phyloP scores from a whole-genome alignment of 2,329 filamentous ascomycete species.

The Colletotrichum musae region DNA sequence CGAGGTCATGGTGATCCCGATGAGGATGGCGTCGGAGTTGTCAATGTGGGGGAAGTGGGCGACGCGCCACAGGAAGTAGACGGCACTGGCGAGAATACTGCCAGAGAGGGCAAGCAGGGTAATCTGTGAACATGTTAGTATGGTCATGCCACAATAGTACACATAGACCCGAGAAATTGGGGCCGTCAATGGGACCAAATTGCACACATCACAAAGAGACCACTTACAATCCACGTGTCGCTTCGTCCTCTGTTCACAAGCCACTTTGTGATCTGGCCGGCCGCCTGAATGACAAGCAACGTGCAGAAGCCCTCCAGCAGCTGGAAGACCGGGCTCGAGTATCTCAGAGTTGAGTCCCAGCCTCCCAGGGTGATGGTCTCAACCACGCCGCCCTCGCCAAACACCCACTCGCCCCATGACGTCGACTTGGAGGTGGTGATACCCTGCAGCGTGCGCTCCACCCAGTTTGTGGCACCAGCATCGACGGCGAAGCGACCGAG shows the following conservation, averaged over 20 bases:
- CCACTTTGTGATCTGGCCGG: slow-evolving; percentile 94
- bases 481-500: slow-evolving; percentile 96
- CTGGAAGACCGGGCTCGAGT: slow-evolving; percentile 95
- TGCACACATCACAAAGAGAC: background rate
- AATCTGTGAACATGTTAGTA: slow-evolving; percentile 74
- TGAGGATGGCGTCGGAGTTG: slow-evolving; percentile 92
- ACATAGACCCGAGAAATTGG: too few species aligned
- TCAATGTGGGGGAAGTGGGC: slow-evolving; percentile 93
- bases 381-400: slow-evolving; percentile 86
- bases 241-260: slow-evolving; percentile 93
- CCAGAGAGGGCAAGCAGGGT: slow-evolving; percentile 88
- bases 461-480: slow-evolving; percentile 82
- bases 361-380: slow-evolving; percentile 85
- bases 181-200: too few species aligned
- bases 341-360: slow-evolving; percentile 91
- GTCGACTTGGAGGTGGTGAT: slow-evolving; percentile 73
- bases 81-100: slow-evolving; percentile 90
- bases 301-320: slow-evolving; percentile 97
- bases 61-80: slow-evolving; percentile 97
- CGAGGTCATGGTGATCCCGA: slow-evolving; percentile 92
- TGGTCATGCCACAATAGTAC: too few species aligned
- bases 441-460: slow-evolving; percentile 81
- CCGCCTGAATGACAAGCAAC: slow-evolving; percentile 93
- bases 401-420: slow-evolving; percentile 87
- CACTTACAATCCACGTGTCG: slow-evolving; percentile 94